Base-by-base conservation (phyloP, 805 yeast genomes). In the Wickerhamomyces bovis region DNA sequence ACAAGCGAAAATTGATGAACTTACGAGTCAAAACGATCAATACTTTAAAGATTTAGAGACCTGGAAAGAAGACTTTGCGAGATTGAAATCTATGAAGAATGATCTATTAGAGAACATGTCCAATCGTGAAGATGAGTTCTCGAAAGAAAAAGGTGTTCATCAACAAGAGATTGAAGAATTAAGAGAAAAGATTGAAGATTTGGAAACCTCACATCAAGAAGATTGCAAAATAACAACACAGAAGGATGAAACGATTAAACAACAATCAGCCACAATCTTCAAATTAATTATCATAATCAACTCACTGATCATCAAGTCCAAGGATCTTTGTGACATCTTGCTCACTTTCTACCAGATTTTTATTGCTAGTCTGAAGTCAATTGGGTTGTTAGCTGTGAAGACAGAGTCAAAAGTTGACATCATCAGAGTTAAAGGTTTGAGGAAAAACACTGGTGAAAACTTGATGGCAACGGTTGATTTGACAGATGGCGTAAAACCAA, bases 371-470 rank as follows among this genome's bases (percentile, higher is more conserved):
- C 51, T 60, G 44, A 57, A 53, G 42, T 52, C 59, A 1, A 80
- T 89, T 72, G 97, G 97, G 0, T 69, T 89, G 41, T 71, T 89
- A 33, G 72, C 86, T 42, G 70, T 77, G 2, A 71, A 72, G 43
- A 75, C 73, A 38, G 42, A 44, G 2, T 46, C 38, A 4, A 68
- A 64, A 10, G 68, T 73, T 39, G 73, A 73, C 43, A 78, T 86
- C 25, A 80, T 80, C 42, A 73, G 97, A 50, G 97, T 89, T 3
- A 86, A 86, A 60, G 97, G 97, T 0, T 67, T 86, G 51, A 71
- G 81, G 51, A 74, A 76, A 42, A 76, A 67, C 11, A 65, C 66
- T 38, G 50, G 57, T 2, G 44, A 56, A 6, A 64, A 60, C 26
- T 68, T 71, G 36, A 65, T 65, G 16, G 50, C 62, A 3, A 60